A percentile compares a stretch with the other conserved stretches of the same genome.
phyloP scores from a whole-genome alignment of 179 eudicot species.

The Amaranthus tricolor region DNA sequence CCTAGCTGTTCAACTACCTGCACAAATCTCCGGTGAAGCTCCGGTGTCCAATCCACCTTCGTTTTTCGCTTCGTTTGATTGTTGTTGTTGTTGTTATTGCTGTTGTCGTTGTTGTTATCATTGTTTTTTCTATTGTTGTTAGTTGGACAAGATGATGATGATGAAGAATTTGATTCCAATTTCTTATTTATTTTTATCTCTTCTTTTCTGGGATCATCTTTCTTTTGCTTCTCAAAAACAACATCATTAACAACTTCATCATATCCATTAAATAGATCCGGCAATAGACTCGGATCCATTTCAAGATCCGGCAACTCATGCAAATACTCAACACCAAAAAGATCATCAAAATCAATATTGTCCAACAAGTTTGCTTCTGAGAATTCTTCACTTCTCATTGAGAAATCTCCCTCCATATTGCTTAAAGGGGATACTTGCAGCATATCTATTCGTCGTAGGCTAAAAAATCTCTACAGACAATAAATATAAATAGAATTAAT shows the following conservation, averaged over 20 bases:
- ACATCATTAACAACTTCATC: not conserved
- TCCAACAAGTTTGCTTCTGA: conserved; percentile 51
- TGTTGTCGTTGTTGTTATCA: not conserved
- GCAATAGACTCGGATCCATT: conserved; percentile 82
- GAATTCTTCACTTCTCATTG: conserved; percentile 38
- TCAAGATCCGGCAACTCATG: conserved; percentile 76
- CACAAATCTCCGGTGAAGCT: conserved; percentile 87
- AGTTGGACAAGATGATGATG: too few relatives aligned
- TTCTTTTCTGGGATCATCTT: conserved; percentile 26
- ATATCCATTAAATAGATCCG: conserved; percentile 39
- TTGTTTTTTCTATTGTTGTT: too few relatives aligned
- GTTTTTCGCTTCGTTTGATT: conserved; percentile 64
- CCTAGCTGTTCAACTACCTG: conserved; percentile 98
- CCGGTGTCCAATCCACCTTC: conserved; percentile 99
- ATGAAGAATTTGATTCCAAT: conserved; percentile 8
- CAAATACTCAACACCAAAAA: conserved; percentile 58
- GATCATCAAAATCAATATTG: conserved; percentile 73
- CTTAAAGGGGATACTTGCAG: conserved; percentile 57
- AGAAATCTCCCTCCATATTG: conserved; percentile 26
- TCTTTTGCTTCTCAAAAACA: not conserved
- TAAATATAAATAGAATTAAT: not conserved
- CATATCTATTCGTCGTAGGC: conserved; percentile 38
- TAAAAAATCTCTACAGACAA: not conserved
- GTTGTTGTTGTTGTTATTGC: conserved; percentile 5
- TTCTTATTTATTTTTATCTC: conserved; percentile 30